Base-by-base conservation (phyloP, 805 yeast species). In the Wickerhamomyces strasburgensis region DNA sequence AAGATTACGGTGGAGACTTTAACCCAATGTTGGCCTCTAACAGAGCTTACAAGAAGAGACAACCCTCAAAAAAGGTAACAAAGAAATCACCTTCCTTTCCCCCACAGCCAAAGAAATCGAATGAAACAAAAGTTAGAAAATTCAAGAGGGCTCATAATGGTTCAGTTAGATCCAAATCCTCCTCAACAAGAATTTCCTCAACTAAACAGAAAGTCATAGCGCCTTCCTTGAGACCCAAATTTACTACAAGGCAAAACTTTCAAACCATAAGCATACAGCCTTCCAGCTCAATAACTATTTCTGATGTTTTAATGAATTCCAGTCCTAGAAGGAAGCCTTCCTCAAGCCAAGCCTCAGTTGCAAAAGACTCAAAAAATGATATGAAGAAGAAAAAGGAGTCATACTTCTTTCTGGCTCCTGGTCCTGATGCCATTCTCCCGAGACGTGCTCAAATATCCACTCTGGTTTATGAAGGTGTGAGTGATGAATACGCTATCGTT, bases 401-500 rank as follows among this genome's bases (percentile, higher is more conserved):
- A 21, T 39, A 37, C 29, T 34, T 34, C 17, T 40, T 38, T 10
- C 25, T 39, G 4, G 23, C 34, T 9, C 52, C 54, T 4, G 39
- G 36, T 7, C 15, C 40, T 2, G 38, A 46, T 29, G 26, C 29
- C 3, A 29, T 39, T 5, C 39, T 43, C 2, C 51, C 53, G 15
- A 47, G 54, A 27, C 29, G 34, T 5, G 52, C 44, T 6, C 40
- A 37, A 8, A 24, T 31, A 14, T 43, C 53, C 2, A 51, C 54
- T 2, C 37, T 43, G 3, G 43, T 52, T 2, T 34, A 25, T 33
- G 57, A 52, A 35, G 42, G 47, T 3, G 7, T 46, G 16, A 41
- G 52, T 27, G 35, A 41, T 14, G 45, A 42, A 17, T 49, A 40
- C 29, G 48, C 55, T 4, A 14, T 49, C 4, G 33, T 51, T 3